Base-by-base conservation (phyloP, 2,329 filamentous ascomycete genomes). In the Ophiostoma sp. region DNA sequence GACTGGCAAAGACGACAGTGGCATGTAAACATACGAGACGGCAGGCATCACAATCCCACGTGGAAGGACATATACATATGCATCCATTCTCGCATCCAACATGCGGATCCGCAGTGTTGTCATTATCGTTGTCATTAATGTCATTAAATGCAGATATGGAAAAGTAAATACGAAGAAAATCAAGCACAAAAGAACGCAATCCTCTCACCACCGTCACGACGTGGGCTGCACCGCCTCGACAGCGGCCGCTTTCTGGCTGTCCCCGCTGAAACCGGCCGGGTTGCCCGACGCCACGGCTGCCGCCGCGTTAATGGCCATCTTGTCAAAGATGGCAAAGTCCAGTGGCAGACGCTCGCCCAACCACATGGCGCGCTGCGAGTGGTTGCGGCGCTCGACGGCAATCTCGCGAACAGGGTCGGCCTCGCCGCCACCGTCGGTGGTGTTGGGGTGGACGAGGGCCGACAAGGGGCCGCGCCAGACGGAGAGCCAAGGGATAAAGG, bases 401-500 rank as follows among this genome's bases (percentile, higher is more conserved):
- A 70, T 68, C 5, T 78, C 73, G 22, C 78, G 25, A 2, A 79
- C 78, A 0, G 81, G 31, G 22, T 75, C 68, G 68, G 71, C 72
- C 25, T 52, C 76, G 15, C 55, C 69, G 11, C 36, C 83, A 36
- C 82, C 79, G 2, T 83, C 81, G n/a, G 87, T 85, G 0, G 92
- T 94, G 78, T 97, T 97, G 0, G 94, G 94, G 81, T 97, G 95
- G 1, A 97, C 81, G 25, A 98, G 83, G 3, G 85, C 94, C 66
- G 92, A 94, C 74, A 97, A 81, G 2, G 93, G 93, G 0, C 94
- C 94, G 5, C 94, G 87, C 82, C 95, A 91, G 73, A 97, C 89
- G 39, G 93, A 88, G 39, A 97, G 83, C 94, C 94, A 97, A 0
- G 93, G 87, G 52, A 98, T 84, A 78, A 97, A 97, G 0, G 95